These are phyloP conservation scores for Forsythia suspensa DNA, from an alignment of 257 asterid genomes.

Conservation along the genomic window DNA sequence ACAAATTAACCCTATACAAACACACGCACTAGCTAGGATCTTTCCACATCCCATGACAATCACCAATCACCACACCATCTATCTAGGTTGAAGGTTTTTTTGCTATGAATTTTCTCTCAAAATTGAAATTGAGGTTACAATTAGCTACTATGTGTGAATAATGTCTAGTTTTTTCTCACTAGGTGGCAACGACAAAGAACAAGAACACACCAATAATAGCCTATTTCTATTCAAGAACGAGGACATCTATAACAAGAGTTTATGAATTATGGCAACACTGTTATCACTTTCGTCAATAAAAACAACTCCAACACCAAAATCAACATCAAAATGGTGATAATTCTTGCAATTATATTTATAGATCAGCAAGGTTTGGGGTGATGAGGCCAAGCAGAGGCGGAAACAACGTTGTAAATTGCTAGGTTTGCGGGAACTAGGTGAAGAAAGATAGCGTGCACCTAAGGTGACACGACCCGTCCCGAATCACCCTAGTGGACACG, in stretches of 20 bases:
- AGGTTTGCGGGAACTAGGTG: constrained; percentile 71
- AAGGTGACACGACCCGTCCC: constrained; percentile 30
- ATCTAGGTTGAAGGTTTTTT: constrained; percentile 17
- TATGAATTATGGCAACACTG: constrained; percentile 72
- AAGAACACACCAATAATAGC: constrained; percentile 35
- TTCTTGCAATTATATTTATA: neutral
- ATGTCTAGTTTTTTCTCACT: constrained; percentile 82
- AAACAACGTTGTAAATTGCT: constrained; percentile 37
- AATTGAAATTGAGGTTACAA: constrained; percentile 26
- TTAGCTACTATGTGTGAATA: constrained; percentile 37
- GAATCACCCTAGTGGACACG: too few species aligned
- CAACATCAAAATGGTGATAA: neutral
- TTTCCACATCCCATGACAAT: neutral
- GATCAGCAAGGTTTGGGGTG: constrained; percentile 23
- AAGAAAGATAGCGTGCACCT: constrained; percentile 61
- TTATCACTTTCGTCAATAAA: constrained; percentile 51
- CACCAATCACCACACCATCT: neutral
- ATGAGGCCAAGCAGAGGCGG: constrained; percentile 32
- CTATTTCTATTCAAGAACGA: constrained; percentile 57
- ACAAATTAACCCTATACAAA: constrained; percentile 1
- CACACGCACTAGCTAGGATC: constrained; percentile 1
- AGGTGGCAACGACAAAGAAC: constrained; percentile 35
- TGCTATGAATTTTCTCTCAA: constrained; percentile 50
- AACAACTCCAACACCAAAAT: constrained; percentile 16
- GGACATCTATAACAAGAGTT: constrained; percentile 83